Conservation (phyloP, 345 rosid genomes). For the Ceriops tagal region DNA sequence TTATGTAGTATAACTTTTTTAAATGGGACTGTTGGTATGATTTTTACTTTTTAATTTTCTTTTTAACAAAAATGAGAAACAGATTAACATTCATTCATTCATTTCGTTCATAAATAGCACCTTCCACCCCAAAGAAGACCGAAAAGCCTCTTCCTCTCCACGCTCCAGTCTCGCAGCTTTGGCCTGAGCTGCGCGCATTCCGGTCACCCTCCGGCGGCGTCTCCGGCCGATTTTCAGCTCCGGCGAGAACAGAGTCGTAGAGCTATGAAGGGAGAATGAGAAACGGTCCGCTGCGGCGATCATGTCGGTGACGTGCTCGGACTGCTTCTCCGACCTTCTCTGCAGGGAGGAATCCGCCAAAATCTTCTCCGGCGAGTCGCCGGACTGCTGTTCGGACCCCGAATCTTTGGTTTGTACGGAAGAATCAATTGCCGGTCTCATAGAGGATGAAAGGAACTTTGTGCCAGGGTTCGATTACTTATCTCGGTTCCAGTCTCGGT, state of each 20-base stretch:
- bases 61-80: no score
- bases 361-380: slow-evolving; percentile 54
- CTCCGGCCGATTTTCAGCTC: slow-evolving; percentile 8
- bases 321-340: slow-evolving; percentile 62
- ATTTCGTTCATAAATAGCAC: no score
- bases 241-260: no score
- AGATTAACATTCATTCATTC: no score
- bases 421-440: slow-evolving; percentile 66
- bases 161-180: not conserved
- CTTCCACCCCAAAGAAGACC: slow-evolving; percentile 2
- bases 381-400: slow-evolving; percentile 61
- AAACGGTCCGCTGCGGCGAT: slow-evolving; percentile 13
- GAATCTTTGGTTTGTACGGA: slow-evolving; percentile 42
- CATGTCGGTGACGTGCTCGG: slow-evolving; percentile 60
- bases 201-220: not conserved
- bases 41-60: no score
- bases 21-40: no score
- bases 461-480: slow-evolving; percentile 86
- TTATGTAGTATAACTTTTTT: no score
- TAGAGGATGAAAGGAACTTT: slow-evolving; percentile 70
- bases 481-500: slow-evolving; percentile 61
- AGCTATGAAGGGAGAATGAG: slow-evolving; percentile 45
- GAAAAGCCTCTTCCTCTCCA: slow-evolving; percentile 9
- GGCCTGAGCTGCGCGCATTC: not conserved
- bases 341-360: slow-evolving; percentile 75